phyloP scores from a whole-genome alignment of 2,329 filamentous ascomycete species.

The Emmonsiellopsis sp. region DNA sequence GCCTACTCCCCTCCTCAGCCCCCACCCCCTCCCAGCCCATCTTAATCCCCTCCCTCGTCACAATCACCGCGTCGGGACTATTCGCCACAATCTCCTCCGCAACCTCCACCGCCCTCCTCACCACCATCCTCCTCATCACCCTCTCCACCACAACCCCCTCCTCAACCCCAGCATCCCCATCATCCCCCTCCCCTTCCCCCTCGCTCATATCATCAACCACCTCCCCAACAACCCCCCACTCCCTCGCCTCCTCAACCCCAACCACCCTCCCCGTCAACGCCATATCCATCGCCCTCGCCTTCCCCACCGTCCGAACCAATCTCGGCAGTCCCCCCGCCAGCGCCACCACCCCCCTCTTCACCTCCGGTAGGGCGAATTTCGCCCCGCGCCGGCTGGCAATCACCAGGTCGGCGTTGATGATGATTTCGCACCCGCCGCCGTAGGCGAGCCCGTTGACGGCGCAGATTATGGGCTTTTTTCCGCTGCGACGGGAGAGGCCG shows the following conservation, averaged over 20 bases:
- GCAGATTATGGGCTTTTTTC: constrained; percentile 62
- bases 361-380: constrained; percentile 62
- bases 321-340: constrained; percentile 63
- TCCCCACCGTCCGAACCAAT: constrained; percentile 55
- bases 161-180: neutral
- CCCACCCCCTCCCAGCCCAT: constrained; percentile 63
- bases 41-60: constrained; percentile 62
- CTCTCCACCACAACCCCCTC: constrained; percentile 9
- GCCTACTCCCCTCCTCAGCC: constrained; percentile 52
- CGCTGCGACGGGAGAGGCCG: constrained; percentile 35
- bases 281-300: constrained; percentile 64
- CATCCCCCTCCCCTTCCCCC: neutral
- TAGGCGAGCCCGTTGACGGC: constrained; percentile 68
- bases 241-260: constrained; percentile 49
- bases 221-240: constrained; percentile 63
- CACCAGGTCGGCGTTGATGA: constrained; percentile 62
- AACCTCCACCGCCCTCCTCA: constrained; percentile 46
- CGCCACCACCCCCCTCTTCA: constrained; percentile 60
- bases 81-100: constrained; percentile 55
- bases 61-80: constrained; percentile 67
- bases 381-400: constrained; percentile 47
- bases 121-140: constrained; percentile 11
- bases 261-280: constrained; percentile 56
- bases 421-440: constrained; percentile 70
- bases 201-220: constrained; percentile 39